These are phyloP conservation scores for Serendipita vermifera DNA, from an alignment of 768 basidiomycete species.

Conservation along the genomic window DNA sequence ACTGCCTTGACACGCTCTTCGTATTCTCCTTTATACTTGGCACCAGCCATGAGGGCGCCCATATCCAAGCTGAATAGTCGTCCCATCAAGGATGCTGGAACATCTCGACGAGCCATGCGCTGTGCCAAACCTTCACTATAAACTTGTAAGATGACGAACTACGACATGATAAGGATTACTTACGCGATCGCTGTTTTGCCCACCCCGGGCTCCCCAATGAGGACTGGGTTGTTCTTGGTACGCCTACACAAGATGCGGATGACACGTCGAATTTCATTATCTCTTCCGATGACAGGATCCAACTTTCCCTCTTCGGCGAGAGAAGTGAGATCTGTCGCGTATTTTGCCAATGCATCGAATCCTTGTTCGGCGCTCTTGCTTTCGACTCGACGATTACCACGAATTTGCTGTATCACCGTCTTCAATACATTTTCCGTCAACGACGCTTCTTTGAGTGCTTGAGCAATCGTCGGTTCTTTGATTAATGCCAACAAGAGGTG, in stretches of 20 bases:
- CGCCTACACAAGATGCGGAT: constrained; percentile 74
- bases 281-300: constrained; percentile 90
- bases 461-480: constrained; percentile 53
- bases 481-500: constrained; percentile 78
- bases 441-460: constrained; percentile 60
- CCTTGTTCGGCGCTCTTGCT: constrained; percentile 79
- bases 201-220: constrained; percentile 89
- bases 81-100: constrained; percentile 58
- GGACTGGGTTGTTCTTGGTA: constrained; percentile 96
- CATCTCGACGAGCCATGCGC: constrained; percentile 87
- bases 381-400: constrained; percentile 78
- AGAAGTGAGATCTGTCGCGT: constrained; percentile 73
- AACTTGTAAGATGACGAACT: background rate
- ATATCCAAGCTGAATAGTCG: constrained; percentile 81
- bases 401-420: constrained; percentile 62
- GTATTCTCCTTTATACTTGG: constrained; percentile 90
- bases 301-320: constrained; percentile 86
- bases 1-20: constrained; percentile 93
- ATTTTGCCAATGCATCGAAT: constrained; percentile 85
- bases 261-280: constrained; percentile 79
- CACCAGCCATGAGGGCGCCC: constrained; percentile 90
- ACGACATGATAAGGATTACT: background rate
- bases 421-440: constrained; percentile 61
- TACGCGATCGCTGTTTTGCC: constrained; percentile 84
- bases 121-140: constrained; percentile 79